Base-by-base conservation (phyloP, 352 stramenopile genomes). In the Phytopythium aichiense region DNA sequence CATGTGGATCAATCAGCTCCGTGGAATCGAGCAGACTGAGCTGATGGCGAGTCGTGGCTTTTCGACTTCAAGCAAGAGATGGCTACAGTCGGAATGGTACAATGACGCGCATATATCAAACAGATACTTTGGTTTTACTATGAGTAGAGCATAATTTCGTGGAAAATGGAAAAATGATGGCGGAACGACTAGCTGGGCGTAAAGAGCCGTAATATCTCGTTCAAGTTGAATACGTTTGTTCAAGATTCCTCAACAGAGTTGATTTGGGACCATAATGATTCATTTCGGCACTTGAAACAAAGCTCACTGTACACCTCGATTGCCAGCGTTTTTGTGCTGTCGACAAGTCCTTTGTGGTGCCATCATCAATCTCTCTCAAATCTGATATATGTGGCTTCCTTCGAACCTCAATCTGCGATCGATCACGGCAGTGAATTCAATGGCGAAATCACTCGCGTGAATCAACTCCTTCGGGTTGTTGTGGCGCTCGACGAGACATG, bases 311-410 rank as follows among this genome's bases (percentile, higher is more conserved):
- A 31, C 43, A 15, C 11, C 30, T 13, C 4, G 15, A 8, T 11
- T 51, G 9, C 16, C 15, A 30, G 7, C 3, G 7, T 18, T 31
- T 51, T 15, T 49, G 42, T 49, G 8, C 20, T n/a, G 42, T 49
- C 42, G 42, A 25, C n/a, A 49, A 23, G 15, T 23, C 20, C 11
- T 25, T 8, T 45, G n/a, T 45, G 40, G 40, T 22, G 45, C n/a
- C 45, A 22, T 51, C 45, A 51, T 51, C 45, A 51, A 31, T 31
- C 45, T 51, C 45, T 51, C 22, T 51, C 45, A 18, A 51, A 51
- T 51, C 45, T 51, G 45, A 51, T 51, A 51, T 51, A 22, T 23
- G 25, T 7, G 28, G 28, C 28, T 31, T 2, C 3, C 28, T 31
- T 4, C 28, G 28, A 30, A 30, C 28, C 28, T 31, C 28, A 31